These are phyloP conservation scores for Mucor circinelloides DNA, from an alignment of 371 early-diverging fungal species.

Conservation along the genomic window DNA sequence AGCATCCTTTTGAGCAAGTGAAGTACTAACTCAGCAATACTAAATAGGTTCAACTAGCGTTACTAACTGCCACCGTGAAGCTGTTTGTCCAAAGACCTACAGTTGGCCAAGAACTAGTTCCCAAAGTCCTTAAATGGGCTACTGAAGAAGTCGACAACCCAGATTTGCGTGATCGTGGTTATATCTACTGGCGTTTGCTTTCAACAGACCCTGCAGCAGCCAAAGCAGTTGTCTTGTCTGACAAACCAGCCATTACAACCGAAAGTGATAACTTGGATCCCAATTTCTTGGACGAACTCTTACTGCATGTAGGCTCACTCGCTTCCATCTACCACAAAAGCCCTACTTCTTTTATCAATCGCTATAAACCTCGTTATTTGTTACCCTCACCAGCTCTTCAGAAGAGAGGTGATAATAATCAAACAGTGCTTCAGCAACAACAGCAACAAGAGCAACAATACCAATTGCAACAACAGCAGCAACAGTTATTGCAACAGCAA, in stretches of 20 bases:
- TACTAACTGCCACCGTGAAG: conserved; percentile 95
- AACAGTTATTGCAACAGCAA: conserved; percentile 1
- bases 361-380: conserved; percentile 63
- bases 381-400: conserved; percentile 58
- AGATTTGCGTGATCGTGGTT: conserved; percentile 96
- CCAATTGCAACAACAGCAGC: conserved; percentile 10
- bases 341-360: conserved; percentile 73
- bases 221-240: conserved; percentile 81
- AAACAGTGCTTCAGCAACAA: conserved; percentile 1
- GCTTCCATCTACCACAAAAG: conserved; percentile 95
- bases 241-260: conserved; percentile 91
- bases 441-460: conserved; percentile 10
- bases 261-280: conserved; percentile 83
- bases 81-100: conserved; percentile 91
- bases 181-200: conserved; percentile 96
- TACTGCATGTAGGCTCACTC: conserved; percentile 84
- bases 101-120: conserved; percentile 87
- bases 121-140: conserved; percentile 88
- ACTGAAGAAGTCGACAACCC: conserved; percentile 95
- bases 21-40: neutral
- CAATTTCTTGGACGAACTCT: conserved; percentile 84
- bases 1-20: neutral
- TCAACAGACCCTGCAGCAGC: conserved; percentile 86
- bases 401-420: conserved; percentile 20
- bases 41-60: conserved; percentile 83